Base-by-base conservation (phyloP, 2,329 filamentous ascomycete genomes). In the Fusarium verrucosum region DNA sequence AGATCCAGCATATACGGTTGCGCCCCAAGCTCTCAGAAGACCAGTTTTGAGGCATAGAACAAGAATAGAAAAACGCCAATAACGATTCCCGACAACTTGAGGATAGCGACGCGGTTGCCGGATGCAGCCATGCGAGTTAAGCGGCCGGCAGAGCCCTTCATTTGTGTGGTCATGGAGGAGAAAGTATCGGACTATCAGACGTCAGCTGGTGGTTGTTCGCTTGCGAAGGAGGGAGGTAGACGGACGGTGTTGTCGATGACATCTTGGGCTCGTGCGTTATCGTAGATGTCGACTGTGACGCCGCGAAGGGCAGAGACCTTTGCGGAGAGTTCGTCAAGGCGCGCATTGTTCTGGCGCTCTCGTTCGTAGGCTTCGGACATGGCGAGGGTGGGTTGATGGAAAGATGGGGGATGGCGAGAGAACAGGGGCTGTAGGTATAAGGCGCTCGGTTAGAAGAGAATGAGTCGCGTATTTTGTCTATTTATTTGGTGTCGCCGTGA, bases 261-360 rank as follows among this genome's bases (percentile, higher is more conserved):
- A 68, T 91, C 87, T 72, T 98, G 94, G 71, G 92, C 87, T 57
- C 92, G 88, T 45, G 95, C 95, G 76, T 95, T 93, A 80, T 98
- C 94, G 84, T 98, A 97, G 74, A 99, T 99, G 81, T 99, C 93
- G 67, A 98, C 88, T 37, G 95, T 99, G 46, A 99, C 92, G 77
- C 91, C 92, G 74, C 94, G 92, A 65, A 99, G 86, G 49, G 93
- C 92, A 17, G 92, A 92, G 52, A 98, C 94, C 81, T 99, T 99
- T 68, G 88, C 86, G 16, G 91, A 91, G 33, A 99, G 90, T 76
- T 96, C 93, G 73, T 94, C 89, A 54, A 99, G 91, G 71, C 94
- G 93, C 69, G 92, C 89, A 80, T 98, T 96, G 82, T 99, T 99
- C 80, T 99, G 95, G 75, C 87, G 85, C 80, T 92, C 89, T 76